phyloP scores from a whole-genome alignment of 179 eudicot genomes.

The Corrigiola litoralis region DNA sequence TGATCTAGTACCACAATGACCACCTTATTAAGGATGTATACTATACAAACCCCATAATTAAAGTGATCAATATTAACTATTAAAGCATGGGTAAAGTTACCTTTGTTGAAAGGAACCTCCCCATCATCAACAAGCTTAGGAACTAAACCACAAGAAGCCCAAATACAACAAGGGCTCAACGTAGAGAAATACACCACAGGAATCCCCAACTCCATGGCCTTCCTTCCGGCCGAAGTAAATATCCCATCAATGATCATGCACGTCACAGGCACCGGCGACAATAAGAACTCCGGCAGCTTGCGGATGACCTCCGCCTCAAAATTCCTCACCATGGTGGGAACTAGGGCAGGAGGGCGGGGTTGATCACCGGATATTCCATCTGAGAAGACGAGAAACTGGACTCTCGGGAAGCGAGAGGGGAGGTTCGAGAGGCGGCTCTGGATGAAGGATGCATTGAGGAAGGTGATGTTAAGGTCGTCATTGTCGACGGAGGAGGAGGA shows the following conservation, averaged over 20 bases:
- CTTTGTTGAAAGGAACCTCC: constrained; percentile 13
- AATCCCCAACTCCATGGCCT: constrained; percentile 21
- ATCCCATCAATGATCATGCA: constrained; percentile 26
- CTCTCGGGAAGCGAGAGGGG: constrained; percentile 9
- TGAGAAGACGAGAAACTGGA: constrained; percentile 12
- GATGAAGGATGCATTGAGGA: constrained; percentile 26
- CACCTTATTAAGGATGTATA: too few species aligned
- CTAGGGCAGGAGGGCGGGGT: constrained; percentile 17
- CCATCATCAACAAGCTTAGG: constrained; percentile 25
- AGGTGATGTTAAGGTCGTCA: constrained; percentile 18
- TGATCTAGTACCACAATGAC: too few species aligned
- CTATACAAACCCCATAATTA: too few species aligned
- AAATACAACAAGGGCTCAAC: constrained; percentile 28
- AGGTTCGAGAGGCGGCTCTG: constrained; percentile 23
- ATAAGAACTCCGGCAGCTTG: constrained; percentile 11
- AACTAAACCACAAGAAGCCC: constrained; percentile 22
- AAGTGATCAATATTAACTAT: not conserved
- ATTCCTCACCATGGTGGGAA: constrained; percentile 18
- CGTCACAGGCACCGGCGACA: constrained; percentile 10
- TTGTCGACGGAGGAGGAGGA: not conserved
- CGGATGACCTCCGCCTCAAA: constrained; percentile 11
- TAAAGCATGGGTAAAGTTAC: not conserved
- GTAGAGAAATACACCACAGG: constrained; percentile 35
- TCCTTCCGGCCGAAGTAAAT: constrained; percentile 12
- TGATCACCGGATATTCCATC: constrained; percentile 30